A percentile compares a stretch with the other conserved stretches of the same genome.
phyloP scores from a whole-genome alignment of 768 basidiomycete species.

The Pilatotrama ljubarskyi region DNA sequence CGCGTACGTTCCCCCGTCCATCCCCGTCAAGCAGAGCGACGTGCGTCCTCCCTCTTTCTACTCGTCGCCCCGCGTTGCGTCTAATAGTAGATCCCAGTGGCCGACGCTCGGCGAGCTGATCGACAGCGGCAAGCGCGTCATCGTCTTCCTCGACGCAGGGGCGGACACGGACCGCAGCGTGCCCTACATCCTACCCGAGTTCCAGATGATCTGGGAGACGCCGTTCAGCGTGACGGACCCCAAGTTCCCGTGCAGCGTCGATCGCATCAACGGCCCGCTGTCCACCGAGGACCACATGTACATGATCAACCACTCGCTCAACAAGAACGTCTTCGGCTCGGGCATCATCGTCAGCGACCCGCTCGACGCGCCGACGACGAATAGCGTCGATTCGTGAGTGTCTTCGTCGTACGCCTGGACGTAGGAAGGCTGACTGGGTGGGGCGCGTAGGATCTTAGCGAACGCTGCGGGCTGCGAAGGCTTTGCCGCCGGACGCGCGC shows the following conservation, averaged over 20 bases:
- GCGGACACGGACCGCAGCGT: slow-evolving; percentile 38
- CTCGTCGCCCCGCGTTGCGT: not conserved
- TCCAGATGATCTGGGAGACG: slow-evolving; percentile 62
- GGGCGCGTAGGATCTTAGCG: slow-evolving; percentile 42
- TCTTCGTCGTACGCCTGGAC: slow-evolving; percentile 26
- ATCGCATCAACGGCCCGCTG: slow-evolving; percentile 52
- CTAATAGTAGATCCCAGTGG: too few relatives aligned
- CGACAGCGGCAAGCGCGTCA: slow-evolving; percentile 55
- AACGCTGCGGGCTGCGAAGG: slow-evolving; percentile 46
- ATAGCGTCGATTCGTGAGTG: slow-evolving; percentile 33
- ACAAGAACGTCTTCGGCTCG: slow-evolving; percentile 38
- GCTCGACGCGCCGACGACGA: slow-evolving; percentile 31
- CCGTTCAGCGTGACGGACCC: slow-evolving; percentile 52
- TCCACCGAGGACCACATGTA: slow-evolving; percentile 52
- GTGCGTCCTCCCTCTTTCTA: slow-evolving; percentile 2
- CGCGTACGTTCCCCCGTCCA: slow-evolving; percentile 51
- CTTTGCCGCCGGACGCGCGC: slow-evolving; percentile 45
- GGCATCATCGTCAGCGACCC: slow-evolving; percentile 33
- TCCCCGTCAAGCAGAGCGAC: slow-evolving; percentile 28
- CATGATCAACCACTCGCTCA: slow-evolving; percentile 59
- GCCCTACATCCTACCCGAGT: slow-evolving; percentile 57
- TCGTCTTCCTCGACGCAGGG: slow-evolving; percentile 60
- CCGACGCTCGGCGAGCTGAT: slow-evolving; percentile 66
- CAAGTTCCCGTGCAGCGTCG: slow-evolving; percentile 53
- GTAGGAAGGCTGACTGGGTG: too few relatives aligned